Conservation (phyloP, 2,329 filamentous ascomycete genomes). For the Pyrenophora graminea region DNA sequence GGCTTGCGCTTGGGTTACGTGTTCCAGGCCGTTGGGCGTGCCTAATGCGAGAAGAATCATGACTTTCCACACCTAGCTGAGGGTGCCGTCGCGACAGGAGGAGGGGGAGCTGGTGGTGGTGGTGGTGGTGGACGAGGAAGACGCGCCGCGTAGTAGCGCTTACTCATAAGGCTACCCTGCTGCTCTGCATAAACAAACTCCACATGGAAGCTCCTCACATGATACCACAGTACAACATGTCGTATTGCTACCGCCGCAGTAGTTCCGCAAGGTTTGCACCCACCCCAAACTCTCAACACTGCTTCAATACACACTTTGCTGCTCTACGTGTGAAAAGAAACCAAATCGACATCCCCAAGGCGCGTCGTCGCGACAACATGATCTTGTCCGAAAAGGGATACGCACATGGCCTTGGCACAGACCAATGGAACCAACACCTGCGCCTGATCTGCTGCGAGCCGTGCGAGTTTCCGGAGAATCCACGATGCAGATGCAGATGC, state of each 20-base stretch:
- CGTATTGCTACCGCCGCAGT: neutral
- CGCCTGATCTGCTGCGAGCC: conserved; percentile 23
- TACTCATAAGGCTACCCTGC: conserved; percentile 16
- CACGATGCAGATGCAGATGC: conserved; percentile 9
- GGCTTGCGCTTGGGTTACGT: neutral
- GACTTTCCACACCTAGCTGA: neutral
- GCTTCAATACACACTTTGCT: neutral
- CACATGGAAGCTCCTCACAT: conserved; percentile 9
- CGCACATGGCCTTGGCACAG: neutral
- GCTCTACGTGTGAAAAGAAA: neutral
- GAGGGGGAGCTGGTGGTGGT: too few relatives aligned
- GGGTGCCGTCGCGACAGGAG: too few relatives aligned
- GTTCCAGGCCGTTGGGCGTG: conserved; percentile 11
- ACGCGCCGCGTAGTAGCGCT: conserved; percentile 12
- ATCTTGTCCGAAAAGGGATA: conserved; percentile 7
- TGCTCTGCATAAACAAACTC: conserved; percentile 17
- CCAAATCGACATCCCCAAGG: neutral
- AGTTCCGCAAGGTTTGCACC: conserved; percentile 3
- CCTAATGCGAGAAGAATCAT: conserved; percentile 12
- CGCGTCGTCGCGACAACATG: neutral
- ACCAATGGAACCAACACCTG: neutral
- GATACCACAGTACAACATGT: neutral
- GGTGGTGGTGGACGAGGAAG: too few relatives aligned
- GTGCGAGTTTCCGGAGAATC: conserved; percentile 20
- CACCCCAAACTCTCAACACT: neutral